Conservation (phyloP, 345 rosid species). For the Cardamine resedifolia region DNA sequence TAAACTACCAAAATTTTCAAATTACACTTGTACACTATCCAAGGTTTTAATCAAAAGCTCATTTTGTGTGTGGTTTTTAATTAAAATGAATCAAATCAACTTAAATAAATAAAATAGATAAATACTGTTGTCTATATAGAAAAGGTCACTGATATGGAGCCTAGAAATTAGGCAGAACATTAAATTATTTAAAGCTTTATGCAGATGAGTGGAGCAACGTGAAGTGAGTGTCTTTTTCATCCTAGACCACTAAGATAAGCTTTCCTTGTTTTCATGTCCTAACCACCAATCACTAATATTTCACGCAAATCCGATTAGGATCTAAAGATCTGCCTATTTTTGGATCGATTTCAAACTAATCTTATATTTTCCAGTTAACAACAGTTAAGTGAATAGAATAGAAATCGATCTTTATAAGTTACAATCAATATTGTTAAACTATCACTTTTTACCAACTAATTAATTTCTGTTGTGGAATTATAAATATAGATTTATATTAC, state of each 20-base stretch:
- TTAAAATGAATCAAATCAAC: background rate
- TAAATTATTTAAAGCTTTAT: background rate
- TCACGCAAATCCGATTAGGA: background rate
- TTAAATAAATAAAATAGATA: background rate
- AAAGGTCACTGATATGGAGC: background rate
- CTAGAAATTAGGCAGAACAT: constrained; percentile 7
- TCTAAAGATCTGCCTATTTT: constrained; percentile 2
- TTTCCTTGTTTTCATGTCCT: constrained; percentile 26
- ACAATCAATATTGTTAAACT: background rate
- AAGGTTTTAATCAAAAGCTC: no score
- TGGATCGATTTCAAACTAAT: background rate
- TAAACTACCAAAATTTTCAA: no score
- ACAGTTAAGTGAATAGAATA: background rate
- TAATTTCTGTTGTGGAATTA: background rate
- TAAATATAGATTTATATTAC: background rate
- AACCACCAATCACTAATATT: constrained; percentile 35
- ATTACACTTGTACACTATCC: no score
- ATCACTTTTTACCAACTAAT: background rate
- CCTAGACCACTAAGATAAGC: constrained; percentile 33
- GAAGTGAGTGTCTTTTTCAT: constrained; percentile 21
- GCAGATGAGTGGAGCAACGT: constrained; percentile 30
- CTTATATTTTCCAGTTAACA: background rate
- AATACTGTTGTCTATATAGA: background rate
- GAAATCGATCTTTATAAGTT: background rate
- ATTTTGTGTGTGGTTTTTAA: background rate